These are phyloP conservation scores for Boletales sp. DNA, from an alignment of 768 basidiomycete species.

Conservation along the genomic window DNA sequence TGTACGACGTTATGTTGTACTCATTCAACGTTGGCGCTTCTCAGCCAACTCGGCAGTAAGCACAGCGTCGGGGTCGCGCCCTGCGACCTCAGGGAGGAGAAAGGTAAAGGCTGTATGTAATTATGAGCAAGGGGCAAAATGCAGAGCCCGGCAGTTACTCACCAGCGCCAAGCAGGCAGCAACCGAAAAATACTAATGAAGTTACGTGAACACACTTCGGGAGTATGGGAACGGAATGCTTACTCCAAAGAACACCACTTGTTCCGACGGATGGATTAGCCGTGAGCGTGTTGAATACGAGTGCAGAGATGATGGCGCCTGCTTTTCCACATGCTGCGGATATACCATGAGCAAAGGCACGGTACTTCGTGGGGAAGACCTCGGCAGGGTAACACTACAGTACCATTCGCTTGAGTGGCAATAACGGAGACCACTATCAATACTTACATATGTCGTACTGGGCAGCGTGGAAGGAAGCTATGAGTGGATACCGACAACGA, in stretches of 20 bases:
- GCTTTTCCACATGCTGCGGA: conserved; percentile 71
- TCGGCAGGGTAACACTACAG: conserved; percentile 69
- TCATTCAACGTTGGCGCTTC: not conserved
- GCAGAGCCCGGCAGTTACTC: conserved; percentile 5
- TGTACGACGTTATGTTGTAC: no score
- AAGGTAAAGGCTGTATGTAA: conserved; percentile 33
- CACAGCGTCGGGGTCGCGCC: conserved; percentile 48
- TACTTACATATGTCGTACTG: conserved; percentile 51
- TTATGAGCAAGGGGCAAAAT: not conserved
- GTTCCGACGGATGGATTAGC: conserved; percentile 51
- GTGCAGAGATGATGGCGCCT: conserved; percentile 74
- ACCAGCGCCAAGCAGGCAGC: conserved; percentile 56
- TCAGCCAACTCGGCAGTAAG: conserved; percentile 37
- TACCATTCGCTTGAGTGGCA: conserved; percentile 1
- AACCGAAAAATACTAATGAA: conserved; percentile 59
- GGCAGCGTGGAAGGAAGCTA: not conserved
- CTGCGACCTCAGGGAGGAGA: conserved; percentile 49
- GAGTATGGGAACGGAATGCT: conserved; percentile 23
- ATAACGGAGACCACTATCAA: no score
- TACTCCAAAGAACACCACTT: conserved; percentile 67
- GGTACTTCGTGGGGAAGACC: conserved; percentile 75
- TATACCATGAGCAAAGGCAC: conserved; percentile 70
- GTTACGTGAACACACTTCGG: not conserved
- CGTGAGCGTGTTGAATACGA: conserved; percentile 66
- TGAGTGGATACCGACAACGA: not conserved